Conservation (phyloP, 768 basidiomycete species). For the Austroboletus festivus region DNA sequence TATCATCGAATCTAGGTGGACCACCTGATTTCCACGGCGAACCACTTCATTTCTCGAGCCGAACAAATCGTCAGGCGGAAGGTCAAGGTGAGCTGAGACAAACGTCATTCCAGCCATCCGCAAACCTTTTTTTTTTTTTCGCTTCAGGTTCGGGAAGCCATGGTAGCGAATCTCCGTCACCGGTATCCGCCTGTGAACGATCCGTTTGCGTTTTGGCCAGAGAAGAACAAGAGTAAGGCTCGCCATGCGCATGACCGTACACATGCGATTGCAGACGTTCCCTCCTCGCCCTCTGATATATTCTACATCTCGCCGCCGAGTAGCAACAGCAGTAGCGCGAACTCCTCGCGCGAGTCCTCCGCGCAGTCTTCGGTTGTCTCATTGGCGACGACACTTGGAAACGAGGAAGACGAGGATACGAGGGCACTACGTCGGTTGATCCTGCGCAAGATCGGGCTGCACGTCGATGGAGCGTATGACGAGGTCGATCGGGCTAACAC, state of each 20-base stretch:
- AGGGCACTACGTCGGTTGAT: conserved; percentile 60
- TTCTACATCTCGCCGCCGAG: conserved; percentile 24
- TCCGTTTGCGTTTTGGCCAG: conserved; percentile 19
- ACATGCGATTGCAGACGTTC: background rate
- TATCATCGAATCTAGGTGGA: conserved; percentile 45
- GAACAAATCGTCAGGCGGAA: conserved; percentile 56
- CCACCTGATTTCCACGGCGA: conserved; percentile 50
- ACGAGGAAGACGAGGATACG: conserved; percentile 62
- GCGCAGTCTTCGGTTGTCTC: conserved; percentile 42
- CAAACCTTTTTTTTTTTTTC: background rate
- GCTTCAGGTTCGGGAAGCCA: conserved; percentile 46
- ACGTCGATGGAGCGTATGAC: conserved; percentile 53
- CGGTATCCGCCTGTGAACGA: conserved; percentile 23
- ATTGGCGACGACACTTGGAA: conserved; percentile 46
- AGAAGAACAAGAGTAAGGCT: background rate
- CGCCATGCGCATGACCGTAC: background rate
- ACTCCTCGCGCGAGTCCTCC: conserved; percentile 24
- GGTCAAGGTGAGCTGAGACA: conserved; percentile 43
- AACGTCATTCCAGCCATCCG: background rate
- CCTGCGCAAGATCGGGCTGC: conserved; percentile 60
- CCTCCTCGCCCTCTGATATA: conserved; percentile 6
- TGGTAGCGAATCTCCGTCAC: conserved; percentile 43
- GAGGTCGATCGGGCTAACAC: conserved; percentile 57
- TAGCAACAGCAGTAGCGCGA: conserved; percentile 7
- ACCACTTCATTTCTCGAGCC: conserved; percentile 54